Evolutionary conservation across 169 alveolate species (phyloP), one percentile per base, ranked within the genome.

Genomic region (Toxoplasma gondii): DNA sequence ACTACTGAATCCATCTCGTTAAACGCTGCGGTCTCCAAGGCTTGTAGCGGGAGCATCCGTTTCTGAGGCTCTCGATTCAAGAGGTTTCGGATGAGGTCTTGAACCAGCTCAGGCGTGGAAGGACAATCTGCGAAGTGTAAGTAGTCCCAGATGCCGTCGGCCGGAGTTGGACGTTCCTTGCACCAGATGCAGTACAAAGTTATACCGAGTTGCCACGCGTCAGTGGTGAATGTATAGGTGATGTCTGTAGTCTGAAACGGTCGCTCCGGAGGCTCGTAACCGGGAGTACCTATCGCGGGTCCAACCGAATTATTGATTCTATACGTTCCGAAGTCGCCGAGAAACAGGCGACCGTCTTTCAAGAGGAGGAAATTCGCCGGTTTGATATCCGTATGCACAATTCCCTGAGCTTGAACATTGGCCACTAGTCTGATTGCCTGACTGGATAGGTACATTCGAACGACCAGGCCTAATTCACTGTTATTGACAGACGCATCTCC

Each of bases 181-280:
- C 87, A 78, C 87, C 43, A 38, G 34, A 78, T 27, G 22, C 7
- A 0, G 87, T 38, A 78, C 43, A 78, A 44, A 78, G 87, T 31
- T 38, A 78, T 0, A 38, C 87, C 87, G 53, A 78, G 16, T 38
- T 34, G 53, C 87, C 87, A 78, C 87, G 87, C 87, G 87, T 78
- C 87, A 39, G 34, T 7, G 45, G 87, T 53, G 36, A 24, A 29
- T 64, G 78, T 29, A 64, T 64, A 24, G 12, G 12, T 19, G 34
- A 24, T 36, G 10, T 31, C 34, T 1, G 0, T 1, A 0, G 0
- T 49, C 39, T 1, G 19, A 41, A 7, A 31, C 9, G 0, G 45
- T 9, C 4, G 12, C 45, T 39, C 45, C 34, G 87, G 87, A 27
- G 41, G 53, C 29, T 24, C 29, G 87, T 31, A 78, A 19, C 78